phyloP scores from a whole-genome alignment of 495 filamentous ascomycete genomes.

The Neohortaea acidophila region DNA sequence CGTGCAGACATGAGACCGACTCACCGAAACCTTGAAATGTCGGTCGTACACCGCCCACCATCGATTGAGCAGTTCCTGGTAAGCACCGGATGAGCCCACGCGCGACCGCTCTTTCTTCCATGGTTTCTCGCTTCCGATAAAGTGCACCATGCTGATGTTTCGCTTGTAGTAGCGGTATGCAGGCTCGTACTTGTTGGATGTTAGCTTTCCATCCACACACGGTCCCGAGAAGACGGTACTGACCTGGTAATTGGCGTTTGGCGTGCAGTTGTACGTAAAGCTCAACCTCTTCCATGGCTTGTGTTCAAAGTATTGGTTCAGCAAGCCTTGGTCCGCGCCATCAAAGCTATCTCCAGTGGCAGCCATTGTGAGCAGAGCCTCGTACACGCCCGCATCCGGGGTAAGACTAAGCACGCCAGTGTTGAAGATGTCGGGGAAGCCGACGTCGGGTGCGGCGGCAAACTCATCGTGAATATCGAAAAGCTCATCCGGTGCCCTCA shows the following conservation, averaged over 20 bases:
- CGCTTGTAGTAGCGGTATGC: conserved; percentile 87
- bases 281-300: conserved; percentile 72
- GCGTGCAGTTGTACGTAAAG: conserved; percentile 94
- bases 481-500: conserved; percentile 83
- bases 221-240: too few species aligned
- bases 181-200: too few species aligned
- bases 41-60: conserved; percentile 92
- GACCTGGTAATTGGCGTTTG: conserved; percentile 85
- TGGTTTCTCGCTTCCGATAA: conserved; percentile 82
- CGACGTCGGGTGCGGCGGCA: conserved; percentile 85
- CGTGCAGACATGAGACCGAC: too few species aligned
- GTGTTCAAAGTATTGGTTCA: conserved; percentile 77
- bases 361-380: conserved; percentile 67
- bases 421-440: conserved; percentile 98
- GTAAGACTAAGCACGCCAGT: conserved; percentile 83
- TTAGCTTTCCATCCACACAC: too few species aligned
- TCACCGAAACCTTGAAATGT: conserved; percentile 49
- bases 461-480: conserved; percentile 64
- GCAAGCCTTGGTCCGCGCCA: conserved; percentile 86
- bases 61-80: conserved; percentile 59
- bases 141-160: conserved; percentile 76
- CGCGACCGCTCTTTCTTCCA: conserved; percentile 58
- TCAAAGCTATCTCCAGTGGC: conserved; percentile 84
- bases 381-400: conserved; percentile 77
- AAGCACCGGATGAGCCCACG: conserved; percentile 42